A percentile compares a stretch with the other conserved stretches of the same genome.
Conservation (phyloP, 257 asterid species). For the Buddleja alternifolia region DNA sequence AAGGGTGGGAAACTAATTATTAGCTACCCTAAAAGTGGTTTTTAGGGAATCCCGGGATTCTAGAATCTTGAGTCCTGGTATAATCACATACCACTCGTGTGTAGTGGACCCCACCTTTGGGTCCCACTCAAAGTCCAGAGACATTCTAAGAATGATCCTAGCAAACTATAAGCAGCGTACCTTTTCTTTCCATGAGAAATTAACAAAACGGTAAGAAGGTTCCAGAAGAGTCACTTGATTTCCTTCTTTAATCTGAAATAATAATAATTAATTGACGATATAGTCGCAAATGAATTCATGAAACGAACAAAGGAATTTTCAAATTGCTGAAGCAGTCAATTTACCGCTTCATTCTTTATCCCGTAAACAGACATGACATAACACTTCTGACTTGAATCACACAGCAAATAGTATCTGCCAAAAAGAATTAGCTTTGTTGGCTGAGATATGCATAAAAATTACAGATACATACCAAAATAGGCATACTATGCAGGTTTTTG, state of each 20-base stretch:
- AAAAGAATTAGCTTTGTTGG: neutral
- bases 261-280: neutral
- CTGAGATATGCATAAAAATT: neutral
- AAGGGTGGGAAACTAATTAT: neutral
- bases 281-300: conserved; percentile 17
- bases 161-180: conserved; percentile 39
- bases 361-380: conserved; percentile 74
- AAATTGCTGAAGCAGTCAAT: conserved; percentile 31
- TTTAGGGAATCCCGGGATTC: too few relatives aligned
- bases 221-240: conserved; percentile 77
- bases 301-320: conserved; percentile 14
- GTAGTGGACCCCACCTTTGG: too few relatives aligned
- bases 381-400: conserved; percentile 77
- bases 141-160: neutral
- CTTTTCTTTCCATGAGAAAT: conserved; percentile 85
- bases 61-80: too few relatives aligned
- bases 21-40: neutral
- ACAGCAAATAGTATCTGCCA: conserved; percentile 78
- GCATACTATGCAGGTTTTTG: conserved; percentile 1
- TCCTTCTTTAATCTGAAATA: conserved; percentile 78
- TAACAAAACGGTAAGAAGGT: conserved; percentile 62
- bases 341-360: conserved; percentile 68
- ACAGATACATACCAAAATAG: conserved; percentile 14
- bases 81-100: too few relatives aligned
- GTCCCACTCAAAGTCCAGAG: too few relatives aligned